phyloP scores from a whole-genome alignment of 1,284 basidiomycete genomes.

The Ustilago xerochloae region DNA sequence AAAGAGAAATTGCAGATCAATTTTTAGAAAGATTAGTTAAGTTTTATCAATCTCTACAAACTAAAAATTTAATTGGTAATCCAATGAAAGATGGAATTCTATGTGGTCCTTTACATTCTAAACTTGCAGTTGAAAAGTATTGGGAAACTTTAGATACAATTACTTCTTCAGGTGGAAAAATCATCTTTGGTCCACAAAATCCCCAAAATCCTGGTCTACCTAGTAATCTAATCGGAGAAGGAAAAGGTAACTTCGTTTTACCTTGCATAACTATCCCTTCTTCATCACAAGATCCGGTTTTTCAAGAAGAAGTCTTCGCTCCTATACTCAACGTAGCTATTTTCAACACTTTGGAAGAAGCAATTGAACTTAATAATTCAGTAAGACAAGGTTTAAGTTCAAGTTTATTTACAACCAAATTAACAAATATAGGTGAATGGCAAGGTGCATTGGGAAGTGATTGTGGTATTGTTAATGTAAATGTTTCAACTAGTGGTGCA shows the following conservation, averaged over 20 bases:
- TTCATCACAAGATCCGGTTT: conserved; percentile 74
- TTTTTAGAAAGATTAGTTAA: conserved; percentile 81
- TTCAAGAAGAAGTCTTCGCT: conserved; percentile 86
- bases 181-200: conserved; percentile 77
- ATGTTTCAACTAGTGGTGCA: conserved; percentile 88
- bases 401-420: conserved; percentile 80
- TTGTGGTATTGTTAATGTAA: conserved; percentile 62
- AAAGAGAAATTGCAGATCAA: conserved; percentile 79
- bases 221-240: not conserved
- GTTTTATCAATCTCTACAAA: conserved; percentile 75
- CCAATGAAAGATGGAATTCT: conserved; percentile 80
- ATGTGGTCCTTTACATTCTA: conserved; percentile 86
- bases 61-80: conserved; percentile 76
- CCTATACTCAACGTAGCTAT: conserved; percentile 87
- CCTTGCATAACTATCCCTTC: conserved; percentile 83
- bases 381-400: conserved; percentile 91
- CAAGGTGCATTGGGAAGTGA: conserved; percentile 51
- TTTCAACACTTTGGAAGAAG: conserved; percentile 89
- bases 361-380: conserved; percentile 89
- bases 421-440: conserved; percentile 55
- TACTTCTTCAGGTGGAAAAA: conserved; percentile 77
- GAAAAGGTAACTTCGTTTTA: conserved; percentile 83
- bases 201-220: conserved; percentile 69
- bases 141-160: conserved; percentile 76
- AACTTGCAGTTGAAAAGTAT: conserved; percentile 77